These are phyloP conservation scores for Fulvia fulva DNA, from an alignment of 2,329 filamentous ascomycete species.

Conservation along the genomic window DNA sequence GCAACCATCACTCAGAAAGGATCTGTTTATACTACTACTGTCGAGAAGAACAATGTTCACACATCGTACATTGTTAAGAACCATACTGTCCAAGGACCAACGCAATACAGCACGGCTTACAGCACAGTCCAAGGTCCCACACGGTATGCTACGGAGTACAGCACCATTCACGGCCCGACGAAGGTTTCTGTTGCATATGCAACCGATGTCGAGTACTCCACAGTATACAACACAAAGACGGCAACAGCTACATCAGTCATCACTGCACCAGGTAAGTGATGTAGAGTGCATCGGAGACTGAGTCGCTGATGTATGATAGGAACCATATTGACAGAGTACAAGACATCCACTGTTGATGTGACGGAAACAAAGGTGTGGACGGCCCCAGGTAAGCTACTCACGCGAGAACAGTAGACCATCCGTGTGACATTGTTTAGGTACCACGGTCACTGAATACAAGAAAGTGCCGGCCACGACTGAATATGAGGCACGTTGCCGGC, in stretches of 20 bases:
- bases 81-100: background rate
- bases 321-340: no score
- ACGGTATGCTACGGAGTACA: constrained; percentile 1
- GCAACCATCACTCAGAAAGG: background rate
- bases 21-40: background rate
- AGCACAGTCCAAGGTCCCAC: background rate
- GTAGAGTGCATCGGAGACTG: no score
- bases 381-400: background rate
- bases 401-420: no score
- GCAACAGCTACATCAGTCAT: constrained; percentile 3
- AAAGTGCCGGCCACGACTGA: background rate
- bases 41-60: background rate
- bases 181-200: background rate
- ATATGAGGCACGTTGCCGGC: background rate
- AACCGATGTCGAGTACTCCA: background rate
- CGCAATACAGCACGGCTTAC: background rate
- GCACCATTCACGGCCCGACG: background rate
- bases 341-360: no score
- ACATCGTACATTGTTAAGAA: background rate
- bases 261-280: constrained; percentile 3
- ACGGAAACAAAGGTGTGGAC: no score
- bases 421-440: background rate
- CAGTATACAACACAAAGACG: background rate
- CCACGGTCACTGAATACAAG: background rate
- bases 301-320: background rate